phyloP scores from a whole-genome alignment of 2,329 filamentous ascomycete species.

The Periconia sp. region DNA sequence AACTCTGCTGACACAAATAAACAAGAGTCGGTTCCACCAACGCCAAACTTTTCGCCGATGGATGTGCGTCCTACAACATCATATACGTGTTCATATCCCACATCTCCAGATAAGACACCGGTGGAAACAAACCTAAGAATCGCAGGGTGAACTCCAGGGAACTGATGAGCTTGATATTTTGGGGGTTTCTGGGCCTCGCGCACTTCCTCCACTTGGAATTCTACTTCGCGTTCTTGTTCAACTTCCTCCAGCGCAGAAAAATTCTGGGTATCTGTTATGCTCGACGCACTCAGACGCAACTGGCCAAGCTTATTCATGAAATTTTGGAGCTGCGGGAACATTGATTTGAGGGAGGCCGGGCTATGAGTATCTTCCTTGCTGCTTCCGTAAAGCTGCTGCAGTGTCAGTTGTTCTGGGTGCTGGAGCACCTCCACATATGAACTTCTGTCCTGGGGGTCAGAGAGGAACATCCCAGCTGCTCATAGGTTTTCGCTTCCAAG shows the following conservation, averaged over 20 bases:
- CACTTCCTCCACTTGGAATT: slow-evolving; percentile 59
- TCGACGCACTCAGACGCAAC: slow-evolving; percentile 40
- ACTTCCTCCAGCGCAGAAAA: slow-evolving; percentile 61
- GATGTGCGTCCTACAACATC: too few species aligned
- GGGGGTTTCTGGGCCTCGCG: slow-evolving; percentile 56
- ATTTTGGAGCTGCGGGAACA: slow-evolving; percentile 11
- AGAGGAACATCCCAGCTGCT: too few species aligned
- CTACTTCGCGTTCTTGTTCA: slow-evolving; percentile 60
- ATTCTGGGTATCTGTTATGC: slow-evolving; percentile 46
- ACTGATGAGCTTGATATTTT: slow-evolving; percentile 44
- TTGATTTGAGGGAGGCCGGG: too few species aligned
- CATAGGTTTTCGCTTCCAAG: too few species aligned
- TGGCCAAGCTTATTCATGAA: slow-evolving; percentile 40
- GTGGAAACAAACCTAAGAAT: slow-evolving; percentile 52
- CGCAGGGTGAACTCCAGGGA: too few species aligned
- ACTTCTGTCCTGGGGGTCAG: too few species aligned
- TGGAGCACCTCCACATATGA: too few species aligned
- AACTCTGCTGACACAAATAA: slow-evolving; percentile 51
- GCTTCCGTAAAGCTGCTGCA: too few species aligned
- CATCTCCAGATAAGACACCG: slow-evolving; percentile 51
- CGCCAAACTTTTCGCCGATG: slow-evolving; percentile 47
- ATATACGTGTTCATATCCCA: slow-evolving; percentile 32
- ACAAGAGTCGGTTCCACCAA: slow-evolving; percentile 37
- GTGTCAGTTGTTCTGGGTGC: too few species aligned
- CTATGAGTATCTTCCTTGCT: too few species aligned